Evolutionary conservation across 2,329 filamentous ascomycete genomes (phyloP), one percentile per base, ranked within the genome.

Genomic region (Venturiaceae sp.): DNA sequence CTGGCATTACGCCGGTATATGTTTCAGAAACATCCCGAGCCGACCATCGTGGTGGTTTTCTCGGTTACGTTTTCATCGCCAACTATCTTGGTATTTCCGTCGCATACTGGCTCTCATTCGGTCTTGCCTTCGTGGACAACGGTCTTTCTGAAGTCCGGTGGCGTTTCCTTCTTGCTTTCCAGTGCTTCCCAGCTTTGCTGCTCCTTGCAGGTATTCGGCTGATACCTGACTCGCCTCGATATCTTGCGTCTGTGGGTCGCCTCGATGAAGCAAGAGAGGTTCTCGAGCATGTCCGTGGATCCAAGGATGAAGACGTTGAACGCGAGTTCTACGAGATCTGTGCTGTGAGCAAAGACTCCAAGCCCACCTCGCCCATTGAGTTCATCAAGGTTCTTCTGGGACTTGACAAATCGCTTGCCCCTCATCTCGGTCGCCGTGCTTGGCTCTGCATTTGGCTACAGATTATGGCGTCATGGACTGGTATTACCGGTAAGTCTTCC

Each of bases 371-470:
- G 23, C 47, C 28, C 28, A 53, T 33, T 28, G 33, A 53, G 16
- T 53, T 33, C 11, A 32, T 53, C 28, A 53, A 33, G 19, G 33
- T 53, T 13, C 33, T 53, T 13, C 33, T 53, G 6, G 47, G 47
- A 32, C 28, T 32, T n/a, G 16, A 23, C 28, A 33, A 53, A 2
- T 53, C 47, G 28, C 3, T 32, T 7, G 33, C 28, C 7, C 69
- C 88, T 8, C 85, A 88, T 62, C 85, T 82, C 0, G 86, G 80
- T 0, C 77, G 86, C 1, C 81, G 86, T 5, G 84, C 88, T 0
- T 84, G 88, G 64, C 77, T 89, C 1, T 84, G 86, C 3, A 77
- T 89, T 36, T 88, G 85, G 84, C 75, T 88, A 8, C 84, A 88
- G 70, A 85, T 88, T 47, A 80, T 88, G 66, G 84, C 87, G 65